Base-by-base conservation (phyloP, 306 rosid genomes). In the Arachis stenosperma region DNA sequence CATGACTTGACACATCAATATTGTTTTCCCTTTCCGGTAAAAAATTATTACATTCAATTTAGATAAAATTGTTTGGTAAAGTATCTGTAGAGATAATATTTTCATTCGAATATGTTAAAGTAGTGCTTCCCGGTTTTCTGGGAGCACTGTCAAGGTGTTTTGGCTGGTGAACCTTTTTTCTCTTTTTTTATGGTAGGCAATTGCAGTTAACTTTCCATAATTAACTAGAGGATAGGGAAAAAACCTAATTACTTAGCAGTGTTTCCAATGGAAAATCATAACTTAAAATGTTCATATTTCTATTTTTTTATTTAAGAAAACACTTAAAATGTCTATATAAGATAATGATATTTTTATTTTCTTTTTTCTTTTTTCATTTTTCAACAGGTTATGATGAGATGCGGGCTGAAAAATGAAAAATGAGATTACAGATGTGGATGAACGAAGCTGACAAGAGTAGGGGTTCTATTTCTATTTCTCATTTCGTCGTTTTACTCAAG, bases 371-470 rank as follows among this genome's bases (percentile, higher is more conserved):
- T 69, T 81, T 69, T 50, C 7, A 17, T n/a, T 72, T 83, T 70
- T 75, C 40, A 73, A 65, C 96, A 95, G 99, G 93, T 90, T 76
- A 91, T 52, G 81, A 86, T 95, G 76, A 90, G 71, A 82, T 95
- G 99, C 36, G 99, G 99, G 73, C 67, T 95, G 91, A 86, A 82
- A 65, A 82, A 90, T 72, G 99, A 17, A 17, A 17, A 17, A 17
- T 17, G 17, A 87, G 85, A 77, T 95, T 61, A 71, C 97, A 41
- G 98, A 95, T 65, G 95, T 95, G 66, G 99, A 90, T 74, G 97
- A 95, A 82, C 99, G 98, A 64, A 95, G 98, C 71, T 96, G 98
- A 6, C 91, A 98, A 98, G 99, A 95, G 99, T 95, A 86, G 65
- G 94, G 73, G 15, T 63, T 14, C 74, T 22, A 50, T 61, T 65